Conservation (phyloP, 1,284 basidiomycete species). For the Rhizoctonia solani region DNA sequence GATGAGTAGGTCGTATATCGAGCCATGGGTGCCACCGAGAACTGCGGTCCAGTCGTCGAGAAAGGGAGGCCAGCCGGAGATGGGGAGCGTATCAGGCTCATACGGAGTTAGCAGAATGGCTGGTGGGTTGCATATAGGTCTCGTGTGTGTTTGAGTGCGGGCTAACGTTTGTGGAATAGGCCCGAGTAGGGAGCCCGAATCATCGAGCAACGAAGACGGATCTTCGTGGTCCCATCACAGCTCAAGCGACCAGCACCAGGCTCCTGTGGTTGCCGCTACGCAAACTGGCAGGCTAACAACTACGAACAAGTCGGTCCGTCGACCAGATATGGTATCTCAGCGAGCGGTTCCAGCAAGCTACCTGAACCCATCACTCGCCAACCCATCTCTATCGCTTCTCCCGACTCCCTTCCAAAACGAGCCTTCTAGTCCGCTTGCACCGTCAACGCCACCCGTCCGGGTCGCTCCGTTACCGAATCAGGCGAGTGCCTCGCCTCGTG, state of each 20-base stretch:
- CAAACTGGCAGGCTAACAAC: not conserved
- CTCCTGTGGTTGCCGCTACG: not conserved
- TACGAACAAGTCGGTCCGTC: no score
- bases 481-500: no score
- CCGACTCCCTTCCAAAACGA: not conserved
- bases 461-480: not conserved
- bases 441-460: not conserved
- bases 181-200: not conserved
- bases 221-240: not conserved
- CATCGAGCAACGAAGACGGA: not conserved
- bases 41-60: no score
- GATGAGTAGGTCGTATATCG: not conserved
- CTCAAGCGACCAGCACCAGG: not conserved
- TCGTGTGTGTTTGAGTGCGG: not conserved
- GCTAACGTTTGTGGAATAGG: not conserved
- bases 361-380: not conserved
- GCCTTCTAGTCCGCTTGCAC: not conserved
- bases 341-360: not conserved
- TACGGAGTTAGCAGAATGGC: no score
- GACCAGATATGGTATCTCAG: no score
- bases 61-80: no score
- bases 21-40: slow-evolving; percentile 6
- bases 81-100: no score
- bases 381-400: not conserved
- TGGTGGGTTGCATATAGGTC: no score